Conservation (phyloP, 768 basidiomycete species). For the Tylopilus intermedius region DNA sequence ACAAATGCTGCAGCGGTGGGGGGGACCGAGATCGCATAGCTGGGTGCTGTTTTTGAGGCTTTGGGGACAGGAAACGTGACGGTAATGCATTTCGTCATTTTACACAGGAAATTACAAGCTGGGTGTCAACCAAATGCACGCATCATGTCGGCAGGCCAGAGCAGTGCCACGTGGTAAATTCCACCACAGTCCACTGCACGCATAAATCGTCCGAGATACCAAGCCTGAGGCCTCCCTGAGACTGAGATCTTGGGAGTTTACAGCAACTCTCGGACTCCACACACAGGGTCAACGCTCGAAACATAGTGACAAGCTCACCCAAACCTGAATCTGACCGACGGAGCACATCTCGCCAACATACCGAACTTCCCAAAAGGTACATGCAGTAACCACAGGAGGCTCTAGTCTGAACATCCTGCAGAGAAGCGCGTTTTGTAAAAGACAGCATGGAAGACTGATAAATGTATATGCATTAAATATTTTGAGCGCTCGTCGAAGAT, state of each 20-base stretch:
- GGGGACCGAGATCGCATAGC: conserved; percentile 1
- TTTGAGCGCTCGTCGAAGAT: conserved; percentile 18
- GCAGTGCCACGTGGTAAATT: conserved; percentile 23
- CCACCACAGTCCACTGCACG: background rate
- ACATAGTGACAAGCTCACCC: background rate
- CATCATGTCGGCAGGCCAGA: conserved; percentile 14
- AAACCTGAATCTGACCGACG: background rate
- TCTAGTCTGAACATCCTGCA: background rate
- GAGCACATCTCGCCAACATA: background rate
- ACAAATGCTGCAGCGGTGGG: background rate
- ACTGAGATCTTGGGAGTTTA: background rate
- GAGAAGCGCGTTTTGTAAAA: conserved; percentile 9
- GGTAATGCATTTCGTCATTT: conserved; percentile 25
- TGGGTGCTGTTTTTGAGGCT: conserved; percentile 22
- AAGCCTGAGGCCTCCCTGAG: background rate
- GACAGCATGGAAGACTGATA: conserved; percentile 15
- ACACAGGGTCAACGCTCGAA: conserved; percentile 5
- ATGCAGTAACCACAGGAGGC: background rate
- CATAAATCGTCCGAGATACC: conserved; percentile 5
- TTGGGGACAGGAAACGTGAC: conserved; percentile 14
- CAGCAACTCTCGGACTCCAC: conserved; percentile 1
- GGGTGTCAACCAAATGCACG: conserved; percentile 15
- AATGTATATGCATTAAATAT: conserved; percentile 18
- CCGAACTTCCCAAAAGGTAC: conserved; percentile 1
- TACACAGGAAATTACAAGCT: conserved; percentile 16